phyloP scores from a whole-genome alignment of 2,329 filamentous ascomycete genomes.

The Colletotrichum lupini region DNA sequence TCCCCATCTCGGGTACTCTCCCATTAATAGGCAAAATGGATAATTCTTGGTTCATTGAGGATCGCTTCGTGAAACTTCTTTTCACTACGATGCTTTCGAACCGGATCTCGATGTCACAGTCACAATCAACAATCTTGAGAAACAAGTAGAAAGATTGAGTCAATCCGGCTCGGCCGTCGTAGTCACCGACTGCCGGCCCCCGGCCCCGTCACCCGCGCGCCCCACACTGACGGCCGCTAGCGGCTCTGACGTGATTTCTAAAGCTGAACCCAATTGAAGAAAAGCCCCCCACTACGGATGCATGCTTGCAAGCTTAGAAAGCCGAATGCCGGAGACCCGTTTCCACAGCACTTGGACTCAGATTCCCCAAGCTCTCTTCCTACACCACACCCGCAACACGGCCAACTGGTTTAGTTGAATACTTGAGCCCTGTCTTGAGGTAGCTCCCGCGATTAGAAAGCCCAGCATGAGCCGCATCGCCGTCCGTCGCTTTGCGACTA shows the following conservation, averaged over 20 bases:
- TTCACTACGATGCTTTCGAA: background rate
- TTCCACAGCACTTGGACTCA: background rate
- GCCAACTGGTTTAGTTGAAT: background rate
- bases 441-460: background rate
- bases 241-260: slow-evolving; percentile 27
- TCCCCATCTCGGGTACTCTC: background rate
- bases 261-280: slow-evolving; percentile 29
- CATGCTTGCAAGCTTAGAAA: slow-evolving; percentile 21
- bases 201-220: slow-evolving; percentile 8
- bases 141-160: background rate
- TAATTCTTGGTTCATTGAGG: background rate
- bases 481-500: slow-evolving; percentile 74
- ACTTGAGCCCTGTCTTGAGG: background rate
- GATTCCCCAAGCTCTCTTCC: background rate
- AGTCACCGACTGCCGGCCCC: slow-evolving; percentile 12
- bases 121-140: background rate
- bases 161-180: background rate
- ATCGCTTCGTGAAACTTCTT: background rate
- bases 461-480: slow-evolving; percentile 75
- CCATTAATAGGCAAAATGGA: background rate
- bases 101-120: too few relatives aligned
- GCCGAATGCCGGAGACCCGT: slow-evolving; percentile 30
- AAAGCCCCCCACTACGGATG: slow-evolving; percentile 15
- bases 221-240: slow-evolving; percentile 9
- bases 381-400: background rate